These are phyloP conservation scores for Helianthus annuus DNA, from an alignment of 129 eudicot species.

Conservation along the genomic window HanXRQr2.0-SUNRISE NC_035433.2:56740717-56741216, in stretches of 20 bases:
- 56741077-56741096: slow-evolving; percentile 20
- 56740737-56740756: background rate
- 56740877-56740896: slow-evolving; percentile 20
- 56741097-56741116: slow-evolving; percentile 8
- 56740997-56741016: slow-evolving; percentile 11
- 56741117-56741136: slow-evolving; percentile 7
- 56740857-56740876: slow-evolving; percentile 1
- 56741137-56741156: slow-evolving; percentile 3
- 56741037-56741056: slow-evolving; percentile 15
- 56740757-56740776: slow-evolving; percentile 6
- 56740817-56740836: slow-evolving; percentile 41
- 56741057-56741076: slow-evolving; percentile 7
- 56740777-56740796: slow-evolving; percentile 5
- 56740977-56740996: slow-evolving; percentile 15
- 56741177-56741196: background rate
- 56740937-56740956: slow-evolving; percentile 38
- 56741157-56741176: background rate
- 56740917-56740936: slow-evolving; percentile 44
- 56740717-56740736: slow-evolving; percentile 18
- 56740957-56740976: slow-evolving; percentile 15
- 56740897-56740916: slow-evolving; percentile 7
- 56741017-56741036: slow-evolving; percentile 11
- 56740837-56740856: slow-evolving; percentile 24
- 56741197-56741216: no score
- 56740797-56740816: slow-evolving; percentile 46